These are phyloP conservation scores for Peronospora farinosa DNA, from an alignment of 352 stramenopile species.

Conservation along the genomic window DNA sequence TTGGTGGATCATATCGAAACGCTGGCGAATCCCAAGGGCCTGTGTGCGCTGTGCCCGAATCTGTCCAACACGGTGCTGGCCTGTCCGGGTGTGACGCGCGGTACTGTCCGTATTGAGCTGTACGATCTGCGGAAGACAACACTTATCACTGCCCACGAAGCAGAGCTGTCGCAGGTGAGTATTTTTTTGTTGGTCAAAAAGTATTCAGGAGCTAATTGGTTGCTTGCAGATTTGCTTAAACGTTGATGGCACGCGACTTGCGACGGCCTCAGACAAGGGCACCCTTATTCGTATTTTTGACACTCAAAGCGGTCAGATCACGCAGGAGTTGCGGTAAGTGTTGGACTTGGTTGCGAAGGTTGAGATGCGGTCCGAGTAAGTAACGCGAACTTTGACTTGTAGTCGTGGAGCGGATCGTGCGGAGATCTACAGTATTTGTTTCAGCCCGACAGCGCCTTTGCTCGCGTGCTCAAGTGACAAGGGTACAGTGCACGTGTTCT, in stretches of 20 bases:
- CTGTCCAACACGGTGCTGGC: constrained; percentile 92
- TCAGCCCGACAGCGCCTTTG: constrained; percentile 90
- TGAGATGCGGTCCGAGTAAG: background rate
- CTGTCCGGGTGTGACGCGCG: constrained; percentile 88
- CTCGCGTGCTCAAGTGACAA: constrained; percentile 96
- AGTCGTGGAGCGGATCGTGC: constrained; percentile 93
- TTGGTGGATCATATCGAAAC: constrained; percentile 98
- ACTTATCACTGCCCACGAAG: constrained; percentile 95
- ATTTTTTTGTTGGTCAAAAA: background rate
- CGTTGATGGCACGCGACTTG: constrained; percentile 90
- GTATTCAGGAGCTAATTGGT: constrained; percentile 1
- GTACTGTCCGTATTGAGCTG: constrained; percentile 94
- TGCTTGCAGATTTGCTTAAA: constrained; percentile 84
- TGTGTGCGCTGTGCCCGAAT: constrained; percentile 92
- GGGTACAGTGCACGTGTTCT: constrained; percentile 95
- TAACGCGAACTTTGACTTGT: constrained; percentile 3
- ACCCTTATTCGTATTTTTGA: constrained; percentile 98
- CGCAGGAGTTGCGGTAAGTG: constrained; percentile 73
- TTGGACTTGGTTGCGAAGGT: constrained; percentile 1
- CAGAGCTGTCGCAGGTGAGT: constrained; percentile 79
- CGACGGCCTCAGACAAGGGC: constrained; percentile 94
- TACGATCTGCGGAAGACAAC: constrained; percentile 94
- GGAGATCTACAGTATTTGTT: constrained; percentile 96
- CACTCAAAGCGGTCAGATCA: constrained; percentile 89
- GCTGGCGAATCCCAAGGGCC: constrained; percentile 94